Percentiles rank a stretch among this genome's conserved stretches.
phyloP scores from a whole-genome alignment of 1,284 basidiomycete species.

The Boletus putidus region DNA sequence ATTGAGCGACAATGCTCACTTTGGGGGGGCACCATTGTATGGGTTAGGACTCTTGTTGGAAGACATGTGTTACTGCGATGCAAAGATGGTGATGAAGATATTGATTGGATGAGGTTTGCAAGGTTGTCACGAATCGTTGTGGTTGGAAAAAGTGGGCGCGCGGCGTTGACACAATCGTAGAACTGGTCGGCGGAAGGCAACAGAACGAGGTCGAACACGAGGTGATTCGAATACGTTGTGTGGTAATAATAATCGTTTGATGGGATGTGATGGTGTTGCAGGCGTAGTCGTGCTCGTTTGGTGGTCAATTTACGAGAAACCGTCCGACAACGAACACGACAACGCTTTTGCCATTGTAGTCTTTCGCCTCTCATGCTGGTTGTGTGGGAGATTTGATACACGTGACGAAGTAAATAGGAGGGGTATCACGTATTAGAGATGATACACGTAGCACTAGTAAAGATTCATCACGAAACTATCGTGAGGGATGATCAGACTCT shows the following conservation, averaged over 20 bases:
- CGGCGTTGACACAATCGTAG: slow-evolving; percentile 6
- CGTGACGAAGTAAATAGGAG: slow-evolving; percentile 8
- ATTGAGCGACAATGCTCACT: slow-evolving; percentile 28
- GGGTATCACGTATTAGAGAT: slow-evolving; percentile 17
- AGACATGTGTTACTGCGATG: slow-evolving; percentile 29
- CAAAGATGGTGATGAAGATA: neutral
- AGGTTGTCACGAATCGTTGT: slow-evolving; percentile 2
- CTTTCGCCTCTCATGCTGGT: neutral
- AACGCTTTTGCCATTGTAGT: neutral
- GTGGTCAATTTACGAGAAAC: neutral
- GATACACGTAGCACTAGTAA: slow-evolving; percentile 9
- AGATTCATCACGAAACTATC: slow-evolving; percentile 10
- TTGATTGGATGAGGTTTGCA: neutral
- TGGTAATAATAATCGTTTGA: slow-evolving; percentile 3
- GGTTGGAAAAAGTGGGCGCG: neutral
- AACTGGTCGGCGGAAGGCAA: neutral
- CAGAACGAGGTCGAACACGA: slow-evolving; percentile 30
- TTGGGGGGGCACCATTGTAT: slow-evolving; percentile 37
- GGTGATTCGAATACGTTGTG: slow-evolving; percentile 8
- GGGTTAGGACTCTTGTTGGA: slow-evolving; percentile 37
- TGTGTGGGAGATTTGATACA: slow-evolving; percentile 18
- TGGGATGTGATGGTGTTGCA: neutral
- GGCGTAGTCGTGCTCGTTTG: slow-evolving; percentile 1
- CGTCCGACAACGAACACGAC: neutral
- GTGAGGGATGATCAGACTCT: neutral